Base-by-base conservation (phyloP, 345 rosid species). In the Toxicodendron radicans region DNA sequence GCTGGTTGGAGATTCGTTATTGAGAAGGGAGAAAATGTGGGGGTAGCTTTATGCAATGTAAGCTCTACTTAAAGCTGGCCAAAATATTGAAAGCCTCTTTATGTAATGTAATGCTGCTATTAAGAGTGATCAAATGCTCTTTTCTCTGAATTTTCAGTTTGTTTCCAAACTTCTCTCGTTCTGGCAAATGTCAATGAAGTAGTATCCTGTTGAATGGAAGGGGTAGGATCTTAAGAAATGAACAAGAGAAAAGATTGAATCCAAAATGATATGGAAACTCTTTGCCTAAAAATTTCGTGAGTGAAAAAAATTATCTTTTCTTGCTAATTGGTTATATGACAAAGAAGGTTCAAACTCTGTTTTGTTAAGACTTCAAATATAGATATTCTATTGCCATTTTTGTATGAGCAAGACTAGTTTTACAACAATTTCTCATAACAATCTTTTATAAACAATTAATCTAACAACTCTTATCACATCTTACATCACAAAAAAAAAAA, bases 11-110 rank as follows among this genome's bases (percentile, higher is more conserved):
- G 60, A 61, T 75, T 67, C 2, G 62, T 62, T 51, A 59, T 6
- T 21, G 79, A 58, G 79, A 79, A 70, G 45, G 48, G 75, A 54
- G 66, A 61, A 70, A 35, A 30, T 52, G 62, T 61, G n/a, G 51
- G 49, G 60, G 52, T 73, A 30, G 64, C 75, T 70, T 68, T 24
- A 58, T 75, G 43, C 18, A 33, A 18, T 13, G 45, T 38, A 66
- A 64, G 71, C 32, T 68, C 64, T 54, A 18, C 10, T 33, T 53
- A 46, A 3, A 43, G 49, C 59, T 71, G 79, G 56, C 73, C 69
- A 53, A 61, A 60, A 62, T 66, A 61, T 72, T 24, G 63, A 45
- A 66, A 21, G 76, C 73, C 73, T 30, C 14, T 7, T 60, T 38
- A 38, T 7, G 43, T 38, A 38, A 13, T 61, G 27, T 49, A 20